Evolutionary conservation across 208 protist genomes (phyloP).

Genomic region (Herpetomonas tarakana): DNA sequence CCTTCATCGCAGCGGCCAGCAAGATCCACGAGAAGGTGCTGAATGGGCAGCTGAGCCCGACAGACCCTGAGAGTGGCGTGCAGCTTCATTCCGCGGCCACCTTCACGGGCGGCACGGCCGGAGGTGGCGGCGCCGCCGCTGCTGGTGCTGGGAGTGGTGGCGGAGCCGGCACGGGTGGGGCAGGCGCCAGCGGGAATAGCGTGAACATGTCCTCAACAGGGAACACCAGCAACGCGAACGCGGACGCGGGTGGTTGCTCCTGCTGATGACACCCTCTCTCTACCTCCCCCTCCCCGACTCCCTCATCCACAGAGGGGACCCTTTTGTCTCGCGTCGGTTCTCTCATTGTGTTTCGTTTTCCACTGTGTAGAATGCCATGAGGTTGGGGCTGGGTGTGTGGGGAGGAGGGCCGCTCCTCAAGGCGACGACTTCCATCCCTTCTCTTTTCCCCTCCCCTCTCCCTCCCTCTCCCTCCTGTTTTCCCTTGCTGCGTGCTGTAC

Average conservation of each 20-base stretch:
- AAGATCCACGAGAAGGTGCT: slow-evolving; percentile 95
- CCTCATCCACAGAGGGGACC: too few species aligned
- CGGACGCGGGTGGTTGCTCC: not conserved
- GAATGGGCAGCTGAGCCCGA: slow-evolving; percentile 85
- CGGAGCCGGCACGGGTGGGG: not conserved
- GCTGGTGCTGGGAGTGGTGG: slow-evolving; percentile 8
- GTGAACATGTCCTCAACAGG: not conserved
- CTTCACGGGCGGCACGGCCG: slow-evolving; percentile 9
- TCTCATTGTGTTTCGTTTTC: too few species aligned
- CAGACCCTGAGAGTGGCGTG: slow-evolving; percentile 74
- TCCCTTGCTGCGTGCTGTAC: not conserved
- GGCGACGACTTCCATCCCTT: too few species aligned
- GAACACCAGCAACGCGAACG: too few species aligned
- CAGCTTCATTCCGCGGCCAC: slow-evolving; percentile 64
- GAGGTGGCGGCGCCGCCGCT: slow-evolving; percentile 3
- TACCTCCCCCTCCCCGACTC: too few species aligned
- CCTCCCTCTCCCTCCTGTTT: slow-evolving; percentile 3
- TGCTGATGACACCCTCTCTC: too few species aligned
- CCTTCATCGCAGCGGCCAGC: slow-evolving; percentile 91
- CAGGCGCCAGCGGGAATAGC: not conserved
- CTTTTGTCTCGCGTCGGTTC: too few species aligned
- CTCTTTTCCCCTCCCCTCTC: not conserved
- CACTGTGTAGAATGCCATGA: too few species aligned
- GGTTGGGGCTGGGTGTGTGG: too few species aligned
- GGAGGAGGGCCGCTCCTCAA: too few species aligned